Base-by-base conservation (phyloP, 768 basidiomycete genomes). In the Ramaria sp. region DNA sequence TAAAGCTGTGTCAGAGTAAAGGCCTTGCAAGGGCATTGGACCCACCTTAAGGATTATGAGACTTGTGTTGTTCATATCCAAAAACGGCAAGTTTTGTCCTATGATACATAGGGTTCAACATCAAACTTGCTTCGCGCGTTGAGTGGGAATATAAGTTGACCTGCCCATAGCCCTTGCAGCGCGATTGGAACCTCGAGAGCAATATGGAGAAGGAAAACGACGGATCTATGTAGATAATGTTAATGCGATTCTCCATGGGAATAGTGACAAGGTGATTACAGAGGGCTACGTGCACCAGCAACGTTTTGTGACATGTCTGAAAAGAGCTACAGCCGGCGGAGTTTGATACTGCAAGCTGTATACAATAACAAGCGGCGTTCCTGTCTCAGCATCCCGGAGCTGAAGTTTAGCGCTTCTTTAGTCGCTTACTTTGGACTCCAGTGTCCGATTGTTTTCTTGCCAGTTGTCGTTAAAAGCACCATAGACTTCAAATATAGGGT, bases 41-140 rank as follows among this genome's bases (percentile, higher is more conserved):
- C 8, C 9, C 32, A 34, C 89, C 75, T 90, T 90, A 47, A 88
- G 67, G 7, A 91, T 58, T 1, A 88, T 79, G 7, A 90, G 48
- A 0, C 87, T 78, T 5, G 89, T 91, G 70, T 92, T 92, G 61
- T 83, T 90, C 60, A 89, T 73, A 64, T 88, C 79, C 53, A 90
- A 60, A 65, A 92, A 89, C 0, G 89, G 89, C 18, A 91, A 65
- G 15, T 66, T 70, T 16, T 67, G 61, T 7, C 28, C 53, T 55
- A 36, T 34, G 9, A 34, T 45, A 45, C 28, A 27, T 3, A 53
- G 22, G 18, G 16, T 3, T 36, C 15, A 41, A 27, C 5, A 36
- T n/a, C 39, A 16, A 36, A 25, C 20, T 25, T 13, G n/a, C 16
- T 25, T 18, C 10, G 20, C 5, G 6, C n/a, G n/a, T n/a, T n/a